Percentiles rank a stretch among this genome's conserved stretches.
phyloP scores from a whole-genome alignment of 106 monocot genomes.

The Agapanthus africanus region DNA sequence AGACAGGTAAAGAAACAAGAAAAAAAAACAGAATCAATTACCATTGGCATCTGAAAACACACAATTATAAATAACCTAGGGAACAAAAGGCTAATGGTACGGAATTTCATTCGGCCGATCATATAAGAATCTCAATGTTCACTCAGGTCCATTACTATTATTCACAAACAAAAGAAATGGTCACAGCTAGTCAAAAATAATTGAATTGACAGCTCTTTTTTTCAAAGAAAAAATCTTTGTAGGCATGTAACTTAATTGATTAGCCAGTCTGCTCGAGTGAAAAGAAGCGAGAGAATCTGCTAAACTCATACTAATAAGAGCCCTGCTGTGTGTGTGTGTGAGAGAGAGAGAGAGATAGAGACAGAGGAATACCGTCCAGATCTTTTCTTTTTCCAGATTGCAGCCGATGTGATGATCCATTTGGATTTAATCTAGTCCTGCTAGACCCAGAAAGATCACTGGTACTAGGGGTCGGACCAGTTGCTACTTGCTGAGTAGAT shows the following conservation, averaged over 20 bases:
- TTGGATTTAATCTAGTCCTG: slow-evolving; percentile 49
- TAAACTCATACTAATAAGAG: too few species aligned
- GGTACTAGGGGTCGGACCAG: slow-evolving; percentile 37
- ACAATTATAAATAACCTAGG: background rate
- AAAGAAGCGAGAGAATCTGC: too few species aligned
- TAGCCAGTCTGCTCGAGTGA: background rate
- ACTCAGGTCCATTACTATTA: background rate
- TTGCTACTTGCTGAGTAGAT: slow-evolving; percentile 32
- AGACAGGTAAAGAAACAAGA: background rate
- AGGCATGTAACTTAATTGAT: background rate
- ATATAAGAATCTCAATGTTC: background rate
- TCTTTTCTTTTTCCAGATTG: slow-evolving; percentile 57
- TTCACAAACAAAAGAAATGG: background rate
- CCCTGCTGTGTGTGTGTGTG: background rate
- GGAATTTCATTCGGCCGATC: background rate
- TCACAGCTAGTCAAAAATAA: background rate
- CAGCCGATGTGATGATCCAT: slow-evolving; percentile 47
- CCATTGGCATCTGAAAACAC: background rate
- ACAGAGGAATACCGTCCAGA: slow-evolving; percentile 46
- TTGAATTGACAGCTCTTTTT: background rate
- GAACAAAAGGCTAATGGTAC: background rate
- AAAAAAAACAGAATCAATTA: background rate
- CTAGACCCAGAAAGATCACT: slow-evolving; percentile 77
- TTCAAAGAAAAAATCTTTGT: too few species aligned
- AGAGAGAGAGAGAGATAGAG: background rate